phyloP scores from a whole-genome alignment of 768 basidiomycete genomes.

The Psilocybe sp. region DNA sequence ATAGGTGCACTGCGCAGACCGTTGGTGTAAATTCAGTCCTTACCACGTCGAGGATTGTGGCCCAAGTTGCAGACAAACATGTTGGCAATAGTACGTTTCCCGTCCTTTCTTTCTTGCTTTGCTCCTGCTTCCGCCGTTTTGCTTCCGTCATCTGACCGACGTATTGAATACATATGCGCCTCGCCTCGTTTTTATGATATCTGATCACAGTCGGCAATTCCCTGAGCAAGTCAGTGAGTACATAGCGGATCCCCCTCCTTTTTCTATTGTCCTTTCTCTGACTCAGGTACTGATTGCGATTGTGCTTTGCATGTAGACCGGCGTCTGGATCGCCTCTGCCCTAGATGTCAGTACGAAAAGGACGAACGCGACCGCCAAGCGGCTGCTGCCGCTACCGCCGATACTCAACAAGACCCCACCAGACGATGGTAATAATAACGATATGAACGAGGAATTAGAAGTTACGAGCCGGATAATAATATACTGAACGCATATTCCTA shows the following conservation, averaged over 20 bases:
- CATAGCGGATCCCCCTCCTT: neutral
- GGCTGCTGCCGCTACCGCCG: too few species aligned
- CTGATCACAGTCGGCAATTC: constrained; percentile 55
- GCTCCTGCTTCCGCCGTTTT: constrained; percentile 9
- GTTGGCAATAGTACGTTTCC: constrained; percentile 74
- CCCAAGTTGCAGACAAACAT: constrained; percentile 55
- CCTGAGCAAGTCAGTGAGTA: constrained; percentile 62
- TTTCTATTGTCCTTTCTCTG: too few species aligned
- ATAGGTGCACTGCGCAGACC: constrained; percentile 66
- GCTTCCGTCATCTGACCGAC: neutral
- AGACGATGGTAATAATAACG: too few species aligned
- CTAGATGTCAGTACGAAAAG: constrained; percentile 22
- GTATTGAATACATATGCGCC: too few species aligned
- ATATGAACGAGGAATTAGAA: too few species aligned
- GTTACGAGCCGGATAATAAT: too few species aligned
- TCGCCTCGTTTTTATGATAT: neutral
- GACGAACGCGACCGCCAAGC: neutral
- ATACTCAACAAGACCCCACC: too few species aligned
- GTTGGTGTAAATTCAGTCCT: constrained; percentile 69
- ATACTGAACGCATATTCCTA: too few species aligned
- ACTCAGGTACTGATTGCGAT: too few species aligned
- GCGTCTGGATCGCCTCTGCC: constrained; percentile 17
- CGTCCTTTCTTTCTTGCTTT: constrained; percentile 6
- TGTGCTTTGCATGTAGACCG: too few species aligned
- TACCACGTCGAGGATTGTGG: constrained; percentile 59